These are phyloP conservation scores for Gardenia jasminoides DNA, from an alignment of 257 asterid genomes.

Conservation along the genomic window DNA sequence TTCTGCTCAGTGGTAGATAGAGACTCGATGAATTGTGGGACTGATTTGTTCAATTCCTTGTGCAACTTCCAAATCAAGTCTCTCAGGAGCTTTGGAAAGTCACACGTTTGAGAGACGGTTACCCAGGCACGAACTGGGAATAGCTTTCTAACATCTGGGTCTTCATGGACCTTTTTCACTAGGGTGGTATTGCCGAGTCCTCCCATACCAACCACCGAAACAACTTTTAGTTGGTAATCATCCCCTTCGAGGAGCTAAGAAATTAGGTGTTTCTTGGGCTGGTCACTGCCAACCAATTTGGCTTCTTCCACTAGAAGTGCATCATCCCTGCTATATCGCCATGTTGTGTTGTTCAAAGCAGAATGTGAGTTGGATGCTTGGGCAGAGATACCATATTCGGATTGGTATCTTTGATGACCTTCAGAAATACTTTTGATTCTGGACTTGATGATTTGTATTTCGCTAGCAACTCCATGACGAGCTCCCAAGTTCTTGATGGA, in stretches of 20 bases:
- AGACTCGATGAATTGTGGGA: neutral
- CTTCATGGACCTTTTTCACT: slow-evolving; percentile 25
- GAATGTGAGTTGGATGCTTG: neutral
- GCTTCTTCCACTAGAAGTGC: slow-evolving; percentile 20
- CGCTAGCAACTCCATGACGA: slow-evolving; percentile 5
- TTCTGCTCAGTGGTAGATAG: neutral
- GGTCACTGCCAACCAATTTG: slow-evolving; percentile 24
- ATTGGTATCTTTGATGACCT: slow-evolving; percentile 15
- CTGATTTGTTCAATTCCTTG: neutral
- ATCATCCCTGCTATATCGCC: slow-evolving; percentile 5
- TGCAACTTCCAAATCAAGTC: neutral
- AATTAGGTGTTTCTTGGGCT: slow-evolving; percentile 14
- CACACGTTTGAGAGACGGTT: slow-evolving; percentile 12
- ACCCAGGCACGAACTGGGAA: slow-evolving; percentile 22
- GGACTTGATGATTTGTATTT: slow-evolving; percentile 7
- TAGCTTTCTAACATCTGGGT: neutral
- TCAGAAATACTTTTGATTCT: slow-evolving; percentile 17
- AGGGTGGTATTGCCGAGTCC: slow-evolving; percentile 38
- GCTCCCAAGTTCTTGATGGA: too few relatives aligned
- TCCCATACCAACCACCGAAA: slow-evolving; percentile 28
- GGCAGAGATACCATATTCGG: slow-evolving; percentile 1
- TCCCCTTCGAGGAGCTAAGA: slow-evolving; percentile 3
- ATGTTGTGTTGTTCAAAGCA: neutral
- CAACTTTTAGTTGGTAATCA: slow-evolving; percentile 5
- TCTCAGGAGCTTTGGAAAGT: neutral